A percentile compares a stretch with the other conserved stretches of the same genome.
These are phyloP conservation scores for Leishmania amazonensis DNA, from an alignment of 208 protist genomes.

Conservation along the genomic window DNA sequence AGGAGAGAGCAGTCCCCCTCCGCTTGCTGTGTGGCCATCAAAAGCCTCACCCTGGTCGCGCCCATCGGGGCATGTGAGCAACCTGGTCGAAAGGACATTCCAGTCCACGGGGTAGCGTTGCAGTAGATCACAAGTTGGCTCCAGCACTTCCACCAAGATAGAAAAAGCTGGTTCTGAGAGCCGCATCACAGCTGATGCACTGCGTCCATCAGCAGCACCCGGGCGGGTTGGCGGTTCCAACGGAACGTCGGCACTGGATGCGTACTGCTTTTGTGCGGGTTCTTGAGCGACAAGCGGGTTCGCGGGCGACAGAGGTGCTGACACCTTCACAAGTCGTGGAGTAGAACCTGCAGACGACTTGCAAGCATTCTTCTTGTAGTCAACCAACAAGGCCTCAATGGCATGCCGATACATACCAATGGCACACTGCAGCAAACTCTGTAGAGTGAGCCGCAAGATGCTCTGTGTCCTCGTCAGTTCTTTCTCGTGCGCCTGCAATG, in stretches of 20 bases:
- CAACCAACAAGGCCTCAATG: not conserved
- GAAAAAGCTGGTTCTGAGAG: constrained; percentile 29
- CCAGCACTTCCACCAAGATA: constrained; percentile 34
- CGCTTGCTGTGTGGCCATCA: not conserved
- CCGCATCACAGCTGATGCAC: not conserved
- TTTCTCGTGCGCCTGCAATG: not conserved
- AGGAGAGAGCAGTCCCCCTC: not conserved
- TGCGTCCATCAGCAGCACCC: not conserved
- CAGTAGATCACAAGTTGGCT: constrained; percentile 48
- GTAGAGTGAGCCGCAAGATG: not conserved
- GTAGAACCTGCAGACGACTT: not conserved
- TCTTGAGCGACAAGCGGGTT: not conserved
- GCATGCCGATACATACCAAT: not conserved
- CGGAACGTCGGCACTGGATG: not conserved
- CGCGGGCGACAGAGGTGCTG: not conserved
- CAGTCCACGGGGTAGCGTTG: constrained; percentile 16
- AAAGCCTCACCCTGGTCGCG: not conserved
- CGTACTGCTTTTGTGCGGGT: not conserved
- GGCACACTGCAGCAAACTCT: not conserved
- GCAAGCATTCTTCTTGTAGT: constrained; percentile 4
- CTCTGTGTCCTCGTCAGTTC: not conserved
- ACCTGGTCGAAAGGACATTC: not conserved
- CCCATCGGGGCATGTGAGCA: not conserved
- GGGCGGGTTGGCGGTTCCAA: not conserved
- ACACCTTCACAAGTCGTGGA: constrained; percentile 2